Percentiles rank a stretch among this genome's conserved stretches.
phyloP scores from a whole-genome alignment of 1,284 basidiomycete genomes.

The Ustilago bromivora region DNA sequence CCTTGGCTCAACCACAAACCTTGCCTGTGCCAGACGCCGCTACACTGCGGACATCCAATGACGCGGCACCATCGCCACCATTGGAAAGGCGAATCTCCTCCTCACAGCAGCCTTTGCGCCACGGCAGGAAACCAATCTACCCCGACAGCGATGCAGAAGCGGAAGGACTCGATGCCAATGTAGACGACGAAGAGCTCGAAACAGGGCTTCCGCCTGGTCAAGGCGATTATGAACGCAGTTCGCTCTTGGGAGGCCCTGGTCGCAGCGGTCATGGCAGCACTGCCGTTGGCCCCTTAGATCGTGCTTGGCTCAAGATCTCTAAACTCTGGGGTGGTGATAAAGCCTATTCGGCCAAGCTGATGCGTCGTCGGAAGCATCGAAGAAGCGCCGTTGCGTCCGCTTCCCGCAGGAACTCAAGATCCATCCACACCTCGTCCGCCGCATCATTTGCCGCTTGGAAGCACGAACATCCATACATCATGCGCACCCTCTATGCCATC shows the following conservation, averaged over 20 bases:
- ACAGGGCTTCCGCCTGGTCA: slow-evolving; percentile 32
- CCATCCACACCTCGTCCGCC: slow-evolving; percentile 31
- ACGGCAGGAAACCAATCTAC: slow-evolving; percentile 55
- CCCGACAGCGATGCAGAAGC: slow-evolving; percentile 54
- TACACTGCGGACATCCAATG: slow-evolving; percentile 17
- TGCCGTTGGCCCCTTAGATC: slow-evolving; percentile 29
- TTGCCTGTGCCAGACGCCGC: slow-evolving; percentile 6
- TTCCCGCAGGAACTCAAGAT: slow-evolving; percentile 37
- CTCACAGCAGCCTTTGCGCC: slow-evolving; percentile 44
- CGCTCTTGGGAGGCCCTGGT: slow-evolving; percentile 32
- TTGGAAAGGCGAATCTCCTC: slow-evolving; percentile 40
- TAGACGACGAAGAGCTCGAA: slow-evolving; percentile 57
- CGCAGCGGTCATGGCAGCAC: slow-evolving; percentile 13
- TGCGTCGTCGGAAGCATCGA: slow-evolving; percentile 39
- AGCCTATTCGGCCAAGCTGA: slow-evolving; percentile 33
- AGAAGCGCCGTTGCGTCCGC: slow-evolving; percentile 22
- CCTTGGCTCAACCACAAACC: background rate
- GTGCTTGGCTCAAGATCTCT: slow-evolving; percentile 44
- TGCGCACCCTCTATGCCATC: slow-evolving; percentile 39
- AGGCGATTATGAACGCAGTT: slow-evolving; percentile 41
- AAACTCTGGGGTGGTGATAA: slow-evolving; percentile 50
- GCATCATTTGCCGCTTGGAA: slow-evolving; percentile 47
- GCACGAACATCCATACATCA: slow-evolving; percentile 39
- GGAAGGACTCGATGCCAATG: slow-evolving; percentile 50
- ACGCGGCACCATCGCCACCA: slow-evolving; percentile 21